Conservation (phyloP, 2,329 filamentous ascomycete genomes). For the Ceratocystis cubensis region DNA sequence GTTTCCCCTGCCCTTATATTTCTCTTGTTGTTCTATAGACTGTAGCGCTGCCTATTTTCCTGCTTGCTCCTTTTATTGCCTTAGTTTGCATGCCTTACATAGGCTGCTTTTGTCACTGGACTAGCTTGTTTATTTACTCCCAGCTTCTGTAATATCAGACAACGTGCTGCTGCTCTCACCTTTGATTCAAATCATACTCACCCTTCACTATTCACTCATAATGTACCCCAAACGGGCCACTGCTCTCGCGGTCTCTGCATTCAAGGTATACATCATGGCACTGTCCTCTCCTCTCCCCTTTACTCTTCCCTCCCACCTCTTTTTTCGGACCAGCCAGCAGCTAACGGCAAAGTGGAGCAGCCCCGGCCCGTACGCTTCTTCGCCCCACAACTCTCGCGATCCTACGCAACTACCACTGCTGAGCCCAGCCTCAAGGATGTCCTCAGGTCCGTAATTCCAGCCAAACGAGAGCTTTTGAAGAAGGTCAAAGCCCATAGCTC, state of each 20-base stretch:
- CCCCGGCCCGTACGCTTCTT: slow-evolving; percentile 18
- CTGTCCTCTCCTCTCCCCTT: too few species aligned
- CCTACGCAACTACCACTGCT: slow-evolving; percentile 60
- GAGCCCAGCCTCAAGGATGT: slow-evolving; percentile 86
- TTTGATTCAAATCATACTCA: not conserved
- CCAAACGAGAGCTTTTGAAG: slow-evolving; percentile 85
- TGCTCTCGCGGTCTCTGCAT: not conserved
- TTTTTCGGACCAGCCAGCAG: not conserved
- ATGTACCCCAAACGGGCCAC: not conserved
- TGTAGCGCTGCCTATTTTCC: not conserved
- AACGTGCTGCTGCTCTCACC: not conserved
- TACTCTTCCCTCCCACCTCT: not conserved
- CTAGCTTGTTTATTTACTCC: not conserved
- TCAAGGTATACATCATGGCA: not conserved
- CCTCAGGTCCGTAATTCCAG: slow-evolving; percentile 72
- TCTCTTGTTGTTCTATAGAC: not conserved
- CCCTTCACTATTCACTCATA: not conserved
- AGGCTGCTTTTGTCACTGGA: not conserved
- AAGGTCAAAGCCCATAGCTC: slow-evolving; percentile 77
- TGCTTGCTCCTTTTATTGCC: not conserved
- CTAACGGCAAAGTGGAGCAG: not conserved
- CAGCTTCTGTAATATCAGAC: not conserved
- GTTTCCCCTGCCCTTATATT: not conserved
- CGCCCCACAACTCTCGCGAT: slow-evolving; percentile 33
- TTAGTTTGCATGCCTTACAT: not conserved